Base-by-base conservation (phyloP, 2,329 filamentous ascomycete genomes). In the Colletotrichum neosansevieriae region DNA sequence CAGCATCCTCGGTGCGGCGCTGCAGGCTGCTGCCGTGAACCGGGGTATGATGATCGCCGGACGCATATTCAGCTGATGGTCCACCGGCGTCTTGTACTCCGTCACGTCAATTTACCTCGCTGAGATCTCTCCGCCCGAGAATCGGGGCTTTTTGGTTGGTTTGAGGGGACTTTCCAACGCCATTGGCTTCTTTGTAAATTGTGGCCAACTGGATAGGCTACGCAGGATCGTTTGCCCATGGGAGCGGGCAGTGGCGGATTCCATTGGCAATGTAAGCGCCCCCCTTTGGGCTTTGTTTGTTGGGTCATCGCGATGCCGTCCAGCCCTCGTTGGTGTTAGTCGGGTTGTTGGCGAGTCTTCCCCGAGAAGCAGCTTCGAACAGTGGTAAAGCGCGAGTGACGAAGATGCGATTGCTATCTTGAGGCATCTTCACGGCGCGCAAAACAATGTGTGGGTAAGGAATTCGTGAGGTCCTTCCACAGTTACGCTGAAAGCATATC, bases 271-370 rank as follows among this genome's bases (percentile, higher is more conserved):
- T 51, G 49, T 24, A 51, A 0, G 49, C 49, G 0, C 29, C 49
- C 21, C 29, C 15, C 29, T 1, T 13, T 34, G 0, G 29, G 49
- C 0, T 24, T 51, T 17, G 49, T 29, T 1, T 1, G 7, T 0
- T 2, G 34, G 1, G 24, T 51, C 0, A 32, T 51, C 32, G 4
- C 49, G 1, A 51, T 51, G 29, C 49, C 49, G 21, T 51, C 34
- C 2, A 51, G 49, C 0, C 49, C 49, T 4, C 49, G 49, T 32
- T 51, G 49, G 49, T 32, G 49, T 51, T 3, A n/a, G 49, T 34
- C 1, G 6, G 2, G 1, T 6, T 1, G 12, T 12, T 51, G 24
- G 21, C 1, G 4, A 4, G 29, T 0, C 2, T 29, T 29, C 29
- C 11, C 13, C 49, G 29, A n/a, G 6, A 7, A 24, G 2, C 11